phyloP scores from a whole-genome alignment of 495 filamentous ascomycete genomes.

The Terfezia claveryi region DNA sequence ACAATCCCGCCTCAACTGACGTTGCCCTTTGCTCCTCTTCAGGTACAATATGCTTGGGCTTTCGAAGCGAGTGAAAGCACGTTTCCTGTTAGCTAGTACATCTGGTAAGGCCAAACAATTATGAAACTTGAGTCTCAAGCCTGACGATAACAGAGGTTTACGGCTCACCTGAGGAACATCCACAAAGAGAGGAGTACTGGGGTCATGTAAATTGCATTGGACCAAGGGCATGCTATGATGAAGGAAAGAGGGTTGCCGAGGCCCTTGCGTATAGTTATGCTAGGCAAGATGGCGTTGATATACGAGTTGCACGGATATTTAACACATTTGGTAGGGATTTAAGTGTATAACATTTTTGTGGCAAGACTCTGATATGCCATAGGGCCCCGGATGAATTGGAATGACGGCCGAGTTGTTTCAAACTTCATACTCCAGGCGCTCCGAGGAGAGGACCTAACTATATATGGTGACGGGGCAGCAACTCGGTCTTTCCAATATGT shows the following conservation, averaged over 20 bases:
- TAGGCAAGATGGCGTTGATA: slow-evolving; percentile 15
- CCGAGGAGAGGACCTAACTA: slow-evolving; percentile 10
- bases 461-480: slow-evolving; percentile 16
- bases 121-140: no score
- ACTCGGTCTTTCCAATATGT: slow-evolving; percentile 19
- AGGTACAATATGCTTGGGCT: slow-evolving; percentile 19
- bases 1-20: background rate
- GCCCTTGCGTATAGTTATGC: slow-evolving; percentile 18
- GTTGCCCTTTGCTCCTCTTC: background rate
- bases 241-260: slow-evolving; percentile 20
- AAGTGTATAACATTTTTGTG: background rate
- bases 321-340: slow-evolving; percentile 14
- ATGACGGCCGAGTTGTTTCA: slow-evolving; percentile 19
- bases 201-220: slow-evolving; percentile 19
- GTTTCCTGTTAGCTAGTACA: slow-evolving; percentile 18
- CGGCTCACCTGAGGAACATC: slow-evolving; percentile 16
- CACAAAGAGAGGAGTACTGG: slow-evolving; percentile 18
- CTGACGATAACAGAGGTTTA: slow-evolving; percentile 6
- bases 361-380: background rate
- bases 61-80: slow-evolving; percentile 17
- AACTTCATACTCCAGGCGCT: slow-evolving; percentile 19
- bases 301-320: slow-evolving; percentile 20
- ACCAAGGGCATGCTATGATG: slow-evolving; percentile 19
- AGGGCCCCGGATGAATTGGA: slow-evolving; percentile 14
- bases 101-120: slow-evolving; percentile 1